Evolutionary conservation across 768 basidiomycete species (phyloP).

Genomic region (Plicaturopsis crispa): DNA sequence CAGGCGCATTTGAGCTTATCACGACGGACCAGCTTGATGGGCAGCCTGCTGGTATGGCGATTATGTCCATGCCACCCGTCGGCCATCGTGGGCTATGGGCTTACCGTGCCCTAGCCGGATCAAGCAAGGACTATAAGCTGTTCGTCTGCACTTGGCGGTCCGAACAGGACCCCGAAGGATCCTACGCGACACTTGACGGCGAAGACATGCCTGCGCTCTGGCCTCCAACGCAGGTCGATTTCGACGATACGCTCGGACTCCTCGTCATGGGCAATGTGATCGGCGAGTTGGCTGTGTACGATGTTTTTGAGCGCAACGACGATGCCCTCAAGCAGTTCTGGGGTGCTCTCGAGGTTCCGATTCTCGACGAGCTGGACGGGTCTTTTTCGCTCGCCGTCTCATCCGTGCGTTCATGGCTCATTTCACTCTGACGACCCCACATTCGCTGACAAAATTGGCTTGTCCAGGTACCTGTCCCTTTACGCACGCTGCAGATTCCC

Average conservation of each 20-base stretch:
- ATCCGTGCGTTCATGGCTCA: background rate
- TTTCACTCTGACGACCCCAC: background rate
- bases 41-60: background rate
- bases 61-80: background rate
- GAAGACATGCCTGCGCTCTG: conserved; percentile 5
- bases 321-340: background rate
- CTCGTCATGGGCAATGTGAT: conserved; percentile 9
- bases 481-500: background rate
- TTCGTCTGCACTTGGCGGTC: background rate
- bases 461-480: background rate
- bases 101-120: background rate
- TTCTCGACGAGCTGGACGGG: background rate
- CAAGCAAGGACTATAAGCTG: background rate
- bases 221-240: conserved; percentile 5
- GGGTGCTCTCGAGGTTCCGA: background rate
- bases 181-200: background rate
- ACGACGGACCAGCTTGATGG: background rate
- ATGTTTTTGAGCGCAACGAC: background rate
- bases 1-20: background rate
- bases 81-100: background rate
- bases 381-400: background rate
- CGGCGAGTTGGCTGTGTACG: conserved; percentile 9
- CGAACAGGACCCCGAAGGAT: background rate
- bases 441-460: background rate
- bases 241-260: conserved; percentile 9